These are phyloP conservation scores for Candida arabinofermentans DNA, from an alignment of 805 yeast genomes.

Conservation along the genomic window DNA sequence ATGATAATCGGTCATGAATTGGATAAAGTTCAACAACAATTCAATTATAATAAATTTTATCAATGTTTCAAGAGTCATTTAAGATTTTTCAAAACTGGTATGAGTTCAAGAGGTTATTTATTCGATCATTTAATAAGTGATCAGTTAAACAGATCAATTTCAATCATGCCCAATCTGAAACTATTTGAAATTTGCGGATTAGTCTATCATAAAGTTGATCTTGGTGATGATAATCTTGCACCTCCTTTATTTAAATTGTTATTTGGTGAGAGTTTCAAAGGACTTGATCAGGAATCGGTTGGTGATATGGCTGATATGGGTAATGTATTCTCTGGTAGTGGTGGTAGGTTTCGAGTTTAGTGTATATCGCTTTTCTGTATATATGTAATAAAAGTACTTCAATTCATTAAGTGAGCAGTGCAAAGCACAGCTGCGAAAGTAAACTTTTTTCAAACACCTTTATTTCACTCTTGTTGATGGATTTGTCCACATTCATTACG, in stretches of 20 bases:
- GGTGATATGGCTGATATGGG: constrained; percentile 26
- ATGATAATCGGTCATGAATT: constrained; percentile 31
- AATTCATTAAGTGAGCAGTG: too few relatives aligned
- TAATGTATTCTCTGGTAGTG: constrained; percentile 21
- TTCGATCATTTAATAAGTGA: constrained; percentile 27
- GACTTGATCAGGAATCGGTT: constrained; percentile 17
- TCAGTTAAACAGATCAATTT: constrained; percentile 24
- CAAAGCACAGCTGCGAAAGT: too few relatives aligned
- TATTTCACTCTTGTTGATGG: neutral
- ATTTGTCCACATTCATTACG: neutral
- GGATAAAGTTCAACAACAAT: constrained; percentile 19
- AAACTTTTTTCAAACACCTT: neutral
- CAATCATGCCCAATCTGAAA: constrained; percentile 17
- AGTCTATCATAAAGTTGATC: constrained; percentile 17
- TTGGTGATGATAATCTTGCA: constrained; percentile 1
- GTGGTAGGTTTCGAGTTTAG: neutral
- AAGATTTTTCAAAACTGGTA: constrained; percentile 15
- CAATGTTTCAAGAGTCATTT: constrained; percentile 9
- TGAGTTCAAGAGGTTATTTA: constrained; percentile 19
- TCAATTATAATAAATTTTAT: constrained; percentile 8
- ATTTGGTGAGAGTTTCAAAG: constrained; percentile 22
- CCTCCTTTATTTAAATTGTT: constrained; percentile 16
- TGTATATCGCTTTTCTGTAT: too few relatives aligned
- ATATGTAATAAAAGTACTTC: neutral
- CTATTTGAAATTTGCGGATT: constrained; percentile 31